A percentile compares a stretch with the other conserved stretches of the same genome.
Conservation (phyloP, 2,329 filamentous ascomycete genomes). For the Colletotrichum phormii region DNA sequence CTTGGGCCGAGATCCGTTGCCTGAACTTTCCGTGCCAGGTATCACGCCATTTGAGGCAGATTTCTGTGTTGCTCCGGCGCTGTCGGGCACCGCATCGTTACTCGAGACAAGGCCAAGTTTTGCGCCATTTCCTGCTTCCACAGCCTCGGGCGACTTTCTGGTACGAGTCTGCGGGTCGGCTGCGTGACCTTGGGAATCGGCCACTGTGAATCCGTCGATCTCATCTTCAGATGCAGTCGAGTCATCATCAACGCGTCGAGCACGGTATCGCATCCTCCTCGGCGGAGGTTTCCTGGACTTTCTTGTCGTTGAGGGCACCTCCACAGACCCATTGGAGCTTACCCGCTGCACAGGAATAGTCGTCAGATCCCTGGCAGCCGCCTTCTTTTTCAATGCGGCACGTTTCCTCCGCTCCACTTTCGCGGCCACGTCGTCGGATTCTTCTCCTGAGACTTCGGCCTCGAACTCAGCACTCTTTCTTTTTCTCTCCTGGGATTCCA, state of each 20-base stretch:
- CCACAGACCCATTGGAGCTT: background rate
- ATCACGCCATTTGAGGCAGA: background rate
- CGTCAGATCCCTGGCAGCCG: conserved; percentile 54
- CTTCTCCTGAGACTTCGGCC: conserved; percentile 46
- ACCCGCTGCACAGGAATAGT: conserved; percentile 49
- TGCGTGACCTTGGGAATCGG: conserved; percentile 35
- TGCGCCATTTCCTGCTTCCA: background rate
- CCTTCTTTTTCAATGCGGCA: conserved; percentile 52
- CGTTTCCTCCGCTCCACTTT: conserved; percentile 49
- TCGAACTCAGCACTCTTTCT: conserved; percentile 40
- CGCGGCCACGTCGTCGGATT: conserved; percentile 49
- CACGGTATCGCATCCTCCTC: background rate
- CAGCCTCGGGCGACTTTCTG: conserved; percentile 1
- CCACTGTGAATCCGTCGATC: conserved; percentile 33
- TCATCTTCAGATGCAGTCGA: conserved; percentile 26
- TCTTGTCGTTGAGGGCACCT: conserved; percentile 19
- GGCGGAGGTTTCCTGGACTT: background rate
- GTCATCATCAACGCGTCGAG: background rate
- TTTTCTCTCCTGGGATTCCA: conserved; percentile 58
- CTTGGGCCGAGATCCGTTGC: conserved; percentile 29
- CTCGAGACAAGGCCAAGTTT: conserved; percentile 23
- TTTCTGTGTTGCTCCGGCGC: conserved; percentile 23
- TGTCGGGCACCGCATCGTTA: conserved; percentile 33
- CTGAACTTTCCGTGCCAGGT: conserved; percentile 29
- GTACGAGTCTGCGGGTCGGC: background rate